Percentiles rank a stretch among this genome's conserved stretches.
Conservation (phyloP, 1,284 basidiomycete species). For the Cystobasidium pallidum region DNA sequence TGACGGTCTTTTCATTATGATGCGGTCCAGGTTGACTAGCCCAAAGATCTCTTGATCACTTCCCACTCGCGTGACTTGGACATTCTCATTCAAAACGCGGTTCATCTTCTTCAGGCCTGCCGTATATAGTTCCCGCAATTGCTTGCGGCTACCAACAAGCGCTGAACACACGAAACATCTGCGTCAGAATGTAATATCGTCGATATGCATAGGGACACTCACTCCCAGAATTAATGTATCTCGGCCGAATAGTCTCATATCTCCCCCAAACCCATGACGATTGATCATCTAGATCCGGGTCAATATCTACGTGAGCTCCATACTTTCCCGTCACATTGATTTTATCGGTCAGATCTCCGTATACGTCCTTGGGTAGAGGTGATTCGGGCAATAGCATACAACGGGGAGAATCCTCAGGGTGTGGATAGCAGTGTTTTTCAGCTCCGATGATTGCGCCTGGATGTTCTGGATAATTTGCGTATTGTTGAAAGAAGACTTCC, state of each 20-base stretch:
- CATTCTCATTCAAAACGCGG: neutral
- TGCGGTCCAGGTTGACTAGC: conserved; percentile 26
- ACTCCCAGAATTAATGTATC: conserved; percentile 31
- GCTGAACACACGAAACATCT: neutral
- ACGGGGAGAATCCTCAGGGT: conserved; percentile 16
- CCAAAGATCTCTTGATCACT: conserved; percentile 39
- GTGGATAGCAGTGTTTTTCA: conserved; percentile 28
- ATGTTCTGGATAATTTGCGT: conserved; percentile 15
- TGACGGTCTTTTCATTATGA: neutral
- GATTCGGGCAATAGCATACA: conserved; percentile 17
- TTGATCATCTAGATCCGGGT: conserved; percentile 7
- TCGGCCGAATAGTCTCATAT: conserved; percentile 29
- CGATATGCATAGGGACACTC: neutral
- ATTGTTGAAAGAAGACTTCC: conserved; percentile 28
- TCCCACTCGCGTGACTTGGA: conserved; percentile 26
- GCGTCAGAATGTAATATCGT: neutral
- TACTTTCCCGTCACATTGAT: conserved; percentile 23
- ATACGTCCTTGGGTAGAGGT: conserved; percentile 15
- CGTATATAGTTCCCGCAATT: conserved; percentile 1
- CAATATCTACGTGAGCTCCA: neutral
- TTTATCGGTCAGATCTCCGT: conserved; percentile 30
- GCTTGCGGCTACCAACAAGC: conserved; percentile 7
- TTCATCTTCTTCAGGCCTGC: conserved; percentile 23
- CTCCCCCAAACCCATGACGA: conserved; percentile 18
- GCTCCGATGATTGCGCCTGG: conserved; percentile 25